Base-by-base conservation (phyloP, 441 rosid genomes). In the Metrosideros polymorpha region DNA sequence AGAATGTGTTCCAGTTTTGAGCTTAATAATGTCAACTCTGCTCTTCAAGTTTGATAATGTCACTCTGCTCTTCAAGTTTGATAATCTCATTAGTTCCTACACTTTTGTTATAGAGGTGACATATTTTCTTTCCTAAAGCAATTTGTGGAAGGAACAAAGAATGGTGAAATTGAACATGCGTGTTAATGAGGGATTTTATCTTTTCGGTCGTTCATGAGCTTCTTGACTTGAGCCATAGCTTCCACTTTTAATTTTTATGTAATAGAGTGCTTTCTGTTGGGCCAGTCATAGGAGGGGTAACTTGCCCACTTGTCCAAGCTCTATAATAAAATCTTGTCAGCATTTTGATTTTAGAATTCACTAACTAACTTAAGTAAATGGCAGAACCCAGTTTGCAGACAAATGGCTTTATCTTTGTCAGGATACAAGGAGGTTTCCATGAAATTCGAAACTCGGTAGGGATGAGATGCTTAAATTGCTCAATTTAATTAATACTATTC, bases 361-460 rank as follows among this genome's bases (percentile, higher is more conserved):
- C 87, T 75, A 63, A 52, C 85, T 83, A 43, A 43, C 76, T 84
- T 45, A 85, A 51, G 15, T 47, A 49, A 82, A 29, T 83, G 84
- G 45, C 94, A 96, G 99, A 93, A 86, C 95, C 98, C 87, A 87
- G 89, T 12, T 86, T 89, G 32, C 88, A 83, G 83, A 92, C 98
- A 86, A 96, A 88, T 86, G 98, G 99, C 85, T 98, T 89, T 85
- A 89, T 98, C 86, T 98, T 98, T 91, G 99, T 95, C 77, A 94
- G 98, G 89, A 95, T 96, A 93, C 99, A 95, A 93, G 99, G 99
- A 32, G 99, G 99, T 90, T 98, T 98, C 86, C 99, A 95, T 89
- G 99, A 98, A 92, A 98, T 98, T 84, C 92, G 99, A 93, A 98
- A 94, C 85, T 93, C 99, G 94, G 99, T 98, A 90, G 91, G 96